A percentile compares a stretch with the other conserved stretches of the same genome.
Conservation (phyloP, 495 filamentous ascomycete genomes). For the Penicillium mononematosum region DNA sequence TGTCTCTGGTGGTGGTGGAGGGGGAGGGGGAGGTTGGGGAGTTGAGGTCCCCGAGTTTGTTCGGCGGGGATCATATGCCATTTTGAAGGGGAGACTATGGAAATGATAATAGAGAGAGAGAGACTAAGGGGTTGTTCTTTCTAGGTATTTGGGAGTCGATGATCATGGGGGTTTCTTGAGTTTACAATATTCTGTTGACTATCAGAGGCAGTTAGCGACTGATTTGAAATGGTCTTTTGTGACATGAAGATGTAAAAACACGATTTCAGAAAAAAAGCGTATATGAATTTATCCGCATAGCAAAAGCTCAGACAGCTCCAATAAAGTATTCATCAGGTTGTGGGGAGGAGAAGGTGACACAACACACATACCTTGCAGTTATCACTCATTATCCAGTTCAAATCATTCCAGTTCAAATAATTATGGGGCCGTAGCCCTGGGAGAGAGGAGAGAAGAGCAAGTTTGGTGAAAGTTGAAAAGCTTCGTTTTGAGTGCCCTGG, state of each 20-base stretch:
- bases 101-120: conserved; percentile 16
- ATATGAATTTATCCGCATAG: conserved; percentile 53
- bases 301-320: conserved; percentile 94
- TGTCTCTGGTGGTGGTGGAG: conserved; percentile 50
- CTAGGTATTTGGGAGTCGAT: conserved; percentile 8
- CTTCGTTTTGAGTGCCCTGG: conserved; percentile 29
- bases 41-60: conserved; percentile 46
- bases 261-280: conserved; percentile 45
- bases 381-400: conserved; percentile 27
- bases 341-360: conserved; percentile 3
- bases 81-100: conserved; percentile 29
- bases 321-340: conserved; percentile 70
- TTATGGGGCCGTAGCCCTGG: conserved; percentile 43
- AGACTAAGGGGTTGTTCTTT: conserved; percentile 13
- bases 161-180: conserved; percentile 41
- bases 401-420: conserved; percentile 16
- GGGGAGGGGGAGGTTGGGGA: conserved; percentile 42
- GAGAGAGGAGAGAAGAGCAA: conserved; percentile 24
- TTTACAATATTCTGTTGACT: conserved; percentile 43
- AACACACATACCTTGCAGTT: conserved; percentile 39
- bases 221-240: conserved; percentile 8
- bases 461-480: conserved; percentile 18
- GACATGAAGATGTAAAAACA: conserved; percentile 8
- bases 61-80: conserved; percentile 58
- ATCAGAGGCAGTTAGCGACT: conserved; percentile 25